Evolutionary conservation across 257 asterid genomes (phyloP).

Genomic region (Orobanche coerulescens): DNA sequence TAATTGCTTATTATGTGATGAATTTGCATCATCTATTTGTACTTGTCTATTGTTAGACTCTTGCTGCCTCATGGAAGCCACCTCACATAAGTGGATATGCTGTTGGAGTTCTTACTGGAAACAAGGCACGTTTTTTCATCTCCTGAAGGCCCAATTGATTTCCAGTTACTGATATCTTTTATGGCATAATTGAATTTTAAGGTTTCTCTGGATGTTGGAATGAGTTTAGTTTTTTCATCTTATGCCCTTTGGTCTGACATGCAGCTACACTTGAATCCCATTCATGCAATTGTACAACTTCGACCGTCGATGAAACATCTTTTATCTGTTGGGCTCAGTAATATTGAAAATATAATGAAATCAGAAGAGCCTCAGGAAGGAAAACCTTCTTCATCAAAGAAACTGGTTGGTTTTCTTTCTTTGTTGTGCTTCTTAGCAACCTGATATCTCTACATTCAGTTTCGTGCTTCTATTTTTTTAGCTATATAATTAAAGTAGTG

Average conservation of each 20-base stretch:
- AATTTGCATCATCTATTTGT: constrained; percentile 15
- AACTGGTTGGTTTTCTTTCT: constrained; percentile 39
- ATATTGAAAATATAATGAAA: constrained; percentile 35
- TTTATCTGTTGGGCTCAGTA: constrained; percentile 24
- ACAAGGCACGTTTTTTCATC: constrained; percentile 47
- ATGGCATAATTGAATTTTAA: background rate
- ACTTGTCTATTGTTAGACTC: constrained; percentile 43
- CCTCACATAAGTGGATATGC: constrained; percentile 43
- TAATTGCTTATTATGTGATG: constrained; percentile 5
- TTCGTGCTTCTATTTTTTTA: background rate
- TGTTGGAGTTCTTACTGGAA: constrained; percentile 60
- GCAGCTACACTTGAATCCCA: constrained; percentile 83
- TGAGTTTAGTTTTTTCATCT: constrained; percentile 9
- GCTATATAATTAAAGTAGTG: background rate
- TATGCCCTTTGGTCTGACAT: constrained; percentile 24
- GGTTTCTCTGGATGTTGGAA: constrained; percentile 4
- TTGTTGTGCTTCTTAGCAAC: background rate
- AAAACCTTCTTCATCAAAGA: constrained; percentile 37
- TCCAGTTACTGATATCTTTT: background rate
- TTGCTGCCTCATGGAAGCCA: constrained; percentile 50
- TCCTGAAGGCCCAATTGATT: constrained; percentile 5
- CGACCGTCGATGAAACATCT: constrained; percentile 65
- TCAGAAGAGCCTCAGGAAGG: constrained; percentile 36
- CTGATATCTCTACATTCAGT: background rate
- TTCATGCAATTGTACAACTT: constrained; percentile 78